Percentiles rank a stretch among this genome's conserved stretches.
Conservation (phyloP, 495 filamentous ascomycete genomes). For the Zalerion maritima region DNA sequence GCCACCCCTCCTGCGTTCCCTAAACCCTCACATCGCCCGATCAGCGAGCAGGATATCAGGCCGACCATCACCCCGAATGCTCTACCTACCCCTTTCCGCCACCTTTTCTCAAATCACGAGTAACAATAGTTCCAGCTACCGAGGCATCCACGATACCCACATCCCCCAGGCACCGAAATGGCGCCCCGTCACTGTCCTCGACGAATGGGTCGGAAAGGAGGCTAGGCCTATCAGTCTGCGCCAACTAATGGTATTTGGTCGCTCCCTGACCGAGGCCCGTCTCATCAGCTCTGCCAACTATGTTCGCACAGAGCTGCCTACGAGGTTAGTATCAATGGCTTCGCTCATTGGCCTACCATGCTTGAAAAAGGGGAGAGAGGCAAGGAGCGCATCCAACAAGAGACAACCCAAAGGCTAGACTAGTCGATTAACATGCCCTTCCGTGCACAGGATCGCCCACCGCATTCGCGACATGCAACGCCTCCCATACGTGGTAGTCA, state of each 20-base stretch:
- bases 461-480: slow-evolving; percentile 95
- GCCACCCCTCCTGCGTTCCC: no score
- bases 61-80: no score
- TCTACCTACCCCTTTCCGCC: no score
- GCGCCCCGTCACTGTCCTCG: slow-evolving; percentile 68
- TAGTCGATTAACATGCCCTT: not conserved
- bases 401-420: not conserved
- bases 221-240: slow-evolving; percentile 78
- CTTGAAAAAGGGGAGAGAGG: not conserved
- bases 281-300: slow-evolving; percentile 93
- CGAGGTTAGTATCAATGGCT: slow-evolving; percentile 39
- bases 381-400: not conserved
- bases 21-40: no score
- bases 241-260: slow-evolving; percentile 84
- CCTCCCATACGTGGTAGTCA: slow-evolving; percentile 87
- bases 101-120: no score
- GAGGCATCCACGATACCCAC: no score
- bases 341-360: not conserved
- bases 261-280: slow-evolving; percentile 77
- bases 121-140: no score
- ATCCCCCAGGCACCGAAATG: slow-evolving; percentile 48
- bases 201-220: slow-evolving; percentile 82
- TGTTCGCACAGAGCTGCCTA: slow-evolving; percentile 86
- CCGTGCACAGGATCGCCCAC: slow-evolving; percentile 60
- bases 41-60: no score